These are phyloP conservation scores for Geotrichum restrictum DNA, from an alignment of 1,139 yeast species.

Conservation along the genomic window DNA sequence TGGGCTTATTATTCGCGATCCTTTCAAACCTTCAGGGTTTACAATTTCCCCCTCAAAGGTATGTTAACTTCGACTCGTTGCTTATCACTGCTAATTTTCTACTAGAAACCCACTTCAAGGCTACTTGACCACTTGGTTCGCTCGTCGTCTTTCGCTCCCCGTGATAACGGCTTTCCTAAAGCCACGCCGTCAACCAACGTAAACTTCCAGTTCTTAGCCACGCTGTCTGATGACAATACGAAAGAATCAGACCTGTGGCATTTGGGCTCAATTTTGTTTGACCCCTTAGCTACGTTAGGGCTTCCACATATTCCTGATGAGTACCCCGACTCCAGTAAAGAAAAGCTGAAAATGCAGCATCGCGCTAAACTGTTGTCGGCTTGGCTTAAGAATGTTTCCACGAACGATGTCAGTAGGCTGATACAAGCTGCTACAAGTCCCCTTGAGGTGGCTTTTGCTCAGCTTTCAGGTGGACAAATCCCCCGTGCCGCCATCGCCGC, in stretches of 20 bases:
- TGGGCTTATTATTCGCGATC: slow-evolving; percentile 21
- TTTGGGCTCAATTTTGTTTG: slow-evolving; percentile 58
- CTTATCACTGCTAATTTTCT: background rate
- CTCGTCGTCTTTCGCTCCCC: background rate
- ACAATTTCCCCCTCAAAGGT: background rate
- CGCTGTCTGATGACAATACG: slow-evolving; percentile 9
- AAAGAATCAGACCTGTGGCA: slow-evolving; percentile 42
- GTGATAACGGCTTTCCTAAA: slow-evolving; percentile 26
- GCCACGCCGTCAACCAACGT: slow-evolving; percentile 23
- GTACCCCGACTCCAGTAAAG: slow-evolving; percentile 33
- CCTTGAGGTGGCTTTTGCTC: slow-evolving; percentile 51
- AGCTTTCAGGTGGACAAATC: slow-evolving; percentile 56
- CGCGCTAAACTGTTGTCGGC: slow-evolving; percentile 48
- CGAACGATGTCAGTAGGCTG: slow-evolving; percentile 43
- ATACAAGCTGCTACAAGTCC: slow-evolving; percentile 33
- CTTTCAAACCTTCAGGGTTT: slow-evolving; percentile 16
- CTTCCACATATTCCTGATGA: slow-evolving; percentile 25
- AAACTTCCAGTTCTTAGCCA: slow-evolving; percentile 24
- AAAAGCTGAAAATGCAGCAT: slow-evolving; percentile 39
- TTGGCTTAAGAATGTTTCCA: slow-evolving; percentile 57
- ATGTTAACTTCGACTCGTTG: background rate
- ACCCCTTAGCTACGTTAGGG: slow-evolving; percentile 38
- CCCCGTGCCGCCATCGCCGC: slow-evolving; percentile 61
- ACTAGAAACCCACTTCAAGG: background rate
- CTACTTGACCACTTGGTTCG: background rate